Evolutionary conservation across 805 yeast genomes (phyloP), one percentile per base, ranked within the genome.

Genomic region (Ogataea degrootiae): DNA sequence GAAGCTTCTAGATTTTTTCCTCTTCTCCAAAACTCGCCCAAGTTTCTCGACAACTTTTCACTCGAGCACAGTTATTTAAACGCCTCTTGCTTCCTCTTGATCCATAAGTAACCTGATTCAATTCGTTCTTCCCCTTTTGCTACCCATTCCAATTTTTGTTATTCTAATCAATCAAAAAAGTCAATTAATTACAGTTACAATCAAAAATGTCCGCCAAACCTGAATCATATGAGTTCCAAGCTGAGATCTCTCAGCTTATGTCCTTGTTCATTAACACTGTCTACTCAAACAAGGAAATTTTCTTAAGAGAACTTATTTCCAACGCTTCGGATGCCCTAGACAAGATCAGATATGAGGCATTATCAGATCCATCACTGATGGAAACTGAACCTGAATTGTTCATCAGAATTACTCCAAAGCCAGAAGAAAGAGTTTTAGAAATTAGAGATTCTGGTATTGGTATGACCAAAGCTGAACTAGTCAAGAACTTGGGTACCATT

Each of bases 231-330:
- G 98, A 92, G 80, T 94, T 94, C 76, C 97, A 95, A 75, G 99
- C 99, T 82, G 99, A 94, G 90, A 94, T 94, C 75, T 89, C 98
- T 85, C 99, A 94, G 96, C 82, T 94, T 83, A 86, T 94, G 98
- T 89, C 97, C 74, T 84, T 94, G 82, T 89, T 94, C 90, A 94
- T 94, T 78, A 94, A 94, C 89, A 94, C 99, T 49, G 99, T 94
- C 66, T 94, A 94, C 77, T 94, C 99, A 46, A 94, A 94, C 85
- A 94, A 94, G 80, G 99, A 94, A 75, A 94, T 94, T 65, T 94
- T 94, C 85, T 79, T 94, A 68, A 92, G 99, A 87, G 99, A 94
- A 74, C 81, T 94, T 78, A 88, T 94, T 67, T 94, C 99, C 56
- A 94, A 94, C 75, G 97, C 97, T 54, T 91, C 98, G 45, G 99